Conservation (phyloP, 2,329 filamentous ascomycete genomes). For the Teratosphaeria nubilosa region DNA sequence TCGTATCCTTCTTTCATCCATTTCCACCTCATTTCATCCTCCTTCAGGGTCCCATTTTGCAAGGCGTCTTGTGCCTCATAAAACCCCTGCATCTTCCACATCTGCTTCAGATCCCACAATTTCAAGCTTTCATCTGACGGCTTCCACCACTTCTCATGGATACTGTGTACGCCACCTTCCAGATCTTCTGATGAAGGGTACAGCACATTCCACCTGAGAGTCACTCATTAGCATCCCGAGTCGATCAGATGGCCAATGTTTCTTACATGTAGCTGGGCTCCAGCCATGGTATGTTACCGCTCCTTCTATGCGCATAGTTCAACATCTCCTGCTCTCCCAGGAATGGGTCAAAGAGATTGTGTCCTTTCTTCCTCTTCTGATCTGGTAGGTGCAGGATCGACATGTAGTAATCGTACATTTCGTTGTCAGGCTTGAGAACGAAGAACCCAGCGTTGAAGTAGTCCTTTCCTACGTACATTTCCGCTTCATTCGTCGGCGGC, state of each 20-base stretch:
- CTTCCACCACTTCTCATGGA: neutral
- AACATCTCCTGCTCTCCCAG: slow-evolving; percentile 31
- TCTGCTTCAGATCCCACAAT: neutral
- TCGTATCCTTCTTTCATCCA: neutral
- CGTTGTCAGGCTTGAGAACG: slow-evolving; percentile 25
- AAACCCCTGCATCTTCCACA: neutral
- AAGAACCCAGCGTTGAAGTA: slow-evolving; percentile 32
- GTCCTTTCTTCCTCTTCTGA: slow-evolving; percentile 10
- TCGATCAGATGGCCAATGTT: neutral
- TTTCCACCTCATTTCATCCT: neutral
- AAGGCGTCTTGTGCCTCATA: neutral
- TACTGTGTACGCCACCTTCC: neutral
- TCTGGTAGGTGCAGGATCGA: slow-evolving; percentile 19
- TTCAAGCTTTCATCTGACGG: neutral
- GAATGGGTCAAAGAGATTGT: slow-evolving; percentile 18
- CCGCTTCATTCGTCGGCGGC: neutral
- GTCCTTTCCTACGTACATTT: neutral
- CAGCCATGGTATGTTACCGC: slow-evolving; percentile 33
- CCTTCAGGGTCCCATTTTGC: neutral
- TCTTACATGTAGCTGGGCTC: neutral
- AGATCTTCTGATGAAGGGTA: neutral
- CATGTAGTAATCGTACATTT: slow-evolving; percentile 29
- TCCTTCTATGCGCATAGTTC: slow-evolving; percentile 30
- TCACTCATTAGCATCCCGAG: neutral
- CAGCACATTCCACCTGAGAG: neutral